Conservation (phyloP, 768 basidiomycete species). For the Boletellus emodensis region DNA sequence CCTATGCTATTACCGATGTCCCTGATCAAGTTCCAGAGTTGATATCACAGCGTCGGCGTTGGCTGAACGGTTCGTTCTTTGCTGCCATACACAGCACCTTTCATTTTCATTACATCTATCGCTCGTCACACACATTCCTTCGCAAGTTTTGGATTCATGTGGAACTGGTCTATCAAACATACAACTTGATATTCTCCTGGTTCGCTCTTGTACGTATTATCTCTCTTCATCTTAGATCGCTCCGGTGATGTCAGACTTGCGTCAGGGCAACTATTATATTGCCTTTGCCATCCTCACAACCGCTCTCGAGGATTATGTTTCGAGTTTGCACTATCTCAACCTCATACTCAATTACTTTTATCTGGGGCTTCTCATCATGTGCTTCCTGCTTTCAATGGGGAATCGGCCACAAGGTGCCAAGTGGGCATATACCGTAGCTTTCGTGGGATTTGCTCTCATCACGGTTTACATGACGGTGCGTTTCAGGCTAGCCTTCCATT, state of each 20-base stretch:
- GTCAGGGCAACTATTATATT: constrained; percentile 85
- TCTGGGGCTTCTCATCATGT: constrained; percentile 79
- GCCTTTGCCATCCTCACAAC: constrained; percentile 75
- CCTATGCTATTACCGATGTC: constrained; percentile 89
- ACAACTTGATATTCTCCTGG: constrained; percentile 92
- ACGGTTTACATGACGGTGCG: constrained; percentile 95
- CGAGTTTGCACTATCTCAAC: constrained; percentile 69
- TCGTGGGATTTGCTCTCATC: constrained; percentile 84
- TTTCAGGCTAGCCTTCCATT: constrained; percentile 3
- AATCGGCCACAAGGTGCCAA: constrained; percentile 91
- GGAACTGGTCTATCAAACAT: constrained; percentile 86
- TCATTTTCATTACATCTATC: constrained; percentile 94
- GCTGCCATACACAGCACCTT: constrained; percentile 89
- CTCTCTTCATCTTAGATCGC: background rate
- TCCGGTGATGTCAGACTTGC: background rate
- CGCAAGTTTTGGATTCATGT: constrained; percentile 95
- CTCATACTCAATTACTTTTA: constrained; percentile 82
- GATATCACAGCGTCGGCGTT: constrained; percentile 91
- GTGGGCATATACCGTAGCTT: constrained; percentile 79
- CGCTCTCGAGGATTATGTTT: constrained; percentile 63
- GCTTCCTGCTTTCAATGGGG: constrained; percentile 83
- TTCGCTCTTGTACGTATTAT: constrained; percentile 62
- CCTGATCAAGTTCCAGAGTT: constrained; percentile 94
- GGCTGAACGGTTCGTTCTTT: constrained; percentile 99
- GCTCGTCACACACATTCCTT: constrained; percentile 75